A percentile compares a stretch with the other conserved stretches of the same genome.
Evolutionary conservation across 768 basidiomycete species (phyloP).

Genomic region (Grammothele lineata): DNA sequence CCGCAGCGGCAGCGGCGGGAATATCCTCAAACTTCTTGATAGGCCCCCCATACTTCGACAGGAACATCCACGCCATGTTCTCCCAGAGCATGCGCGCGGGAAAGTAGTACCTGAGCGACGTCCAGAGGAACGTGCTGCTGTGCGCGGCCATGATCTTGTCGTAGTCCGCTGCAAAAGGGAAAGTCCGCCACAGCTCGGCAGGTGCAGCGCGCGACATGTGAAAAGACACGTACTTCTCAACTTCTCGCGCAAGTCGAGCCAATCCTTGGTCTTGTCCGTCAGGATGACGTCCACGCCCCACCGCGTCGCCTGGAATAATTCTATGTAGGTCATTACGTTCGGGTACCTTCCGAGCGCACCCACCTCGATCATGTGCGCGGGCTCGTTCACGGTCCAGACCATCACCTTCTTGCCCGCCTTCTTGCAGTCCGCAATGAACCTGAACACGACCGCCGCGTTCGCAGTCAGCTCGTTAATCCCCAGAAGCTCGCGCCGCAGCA

Average conservation of each 20-base stretch:
- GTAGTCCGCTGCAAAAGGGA: constrained; percentile 53
- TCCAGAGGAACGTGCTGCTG: constrained; percentile 69
- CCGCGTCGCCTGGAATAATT: constrained; percentile 45
- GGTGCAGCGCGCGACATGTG: not conserved
- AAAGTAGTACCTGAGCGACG: constrained; percentile 51
- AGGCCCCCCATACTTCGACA: constrained; percentile 11
- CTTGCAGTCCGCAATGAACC: constrained; percentile 79
- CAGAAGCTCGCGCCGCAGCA: too few species aligned
- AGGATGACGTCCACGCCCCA: constrained; percentile 80
- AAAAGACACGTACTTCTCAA: constrained; percentile 44
- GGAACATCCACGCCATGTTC: not conserved
- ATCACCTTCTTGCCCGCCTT: constrained; percentile 76
- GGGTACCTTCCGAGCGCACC: constrained; percentile 17
- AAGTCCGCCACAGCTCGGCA: not conserved
- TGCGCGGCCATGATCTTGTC: constrained; percentile 54
- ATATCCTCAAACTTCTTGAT: not conserved
- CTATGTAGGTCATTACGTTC: not conserved
- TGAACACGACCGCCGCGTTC: constrained; percentile 16
- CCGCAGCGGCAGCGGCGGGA: not conserved
- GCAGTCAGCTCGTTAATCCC: too few species aligned
- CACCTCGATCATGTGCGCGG: constrained; percentile 85
- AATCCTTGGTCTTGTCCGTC: constrained; percentile 68
- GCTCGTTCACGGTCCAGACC: constrained; percentile 95
- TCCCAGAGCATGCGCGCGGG: constrained; percentile 30
- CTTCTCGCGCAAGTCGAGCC: constrained; percentile 58